These are phyloP conservation scores for Fusarium duplospermum DNA, from an alignment of 2,329 filamentous ascomycete species.

Conservation along the genomic window DNA sequence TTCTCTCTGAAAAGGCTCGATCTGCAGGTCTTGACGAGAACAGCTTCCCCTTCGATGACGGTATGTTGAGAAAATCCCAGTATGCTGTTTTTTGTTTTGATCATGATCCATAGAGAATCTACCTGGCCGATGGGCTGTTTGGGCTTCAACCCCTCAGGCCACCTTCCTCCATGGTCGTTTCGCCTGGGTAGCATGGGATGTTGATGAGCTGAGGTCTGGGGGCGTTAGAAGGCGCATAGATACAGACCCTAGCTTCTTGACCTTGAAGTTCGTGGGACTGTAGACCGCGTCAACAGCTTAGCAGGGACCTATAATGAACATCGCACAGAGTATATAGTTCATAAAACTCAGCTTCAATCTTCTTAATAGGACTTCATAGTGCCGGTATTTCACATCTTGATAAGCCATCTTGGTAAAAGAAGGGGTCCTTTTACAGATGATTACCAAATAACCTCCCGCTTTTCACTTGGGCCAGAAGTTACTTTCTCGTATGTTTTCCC, in stretches of 20 bases:
- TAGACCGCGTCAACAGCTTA: not conserved
- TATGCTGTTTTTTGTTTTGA: not conserved
- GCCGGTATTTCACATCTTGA: not conserved
- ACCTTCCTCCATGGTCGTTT: not conserved
- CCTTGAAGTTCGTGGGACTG: not conserved
- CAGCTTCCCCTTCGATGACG: not conserved
- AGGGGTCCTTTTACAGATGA: too few species aligned
- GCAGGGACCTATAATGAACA: too few species aligned
- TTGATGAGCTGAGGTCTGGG: not conserved
- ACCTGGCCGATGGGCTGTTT: not conserved
- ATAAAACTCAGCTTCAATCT: not conserved
- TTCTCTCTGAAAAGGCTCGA: not conserved
- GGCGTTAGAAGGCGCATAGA: not conserved
- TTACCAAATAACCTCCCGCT: too few species aligned
- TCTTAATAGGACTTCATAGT: not conserved
- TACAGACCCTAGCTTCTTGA: not conserved
- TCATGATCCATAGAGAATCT: not conserved
- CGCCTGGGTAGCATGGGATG: not conserved
- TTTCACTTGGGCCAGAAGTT: too few species aligned
- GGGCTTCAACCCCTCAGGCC: not conserved
- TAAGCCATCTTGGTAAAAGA: fast-evolving
- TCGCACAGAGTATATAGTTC: not conserved
- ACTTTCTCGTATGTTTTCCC: too few species aligned
- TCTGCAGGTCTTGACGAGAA: not conserved
- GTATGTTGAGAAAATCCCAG: not conserved